A percentile compares a stretch with the other conserved stretches of the same genome.
Conservation (phyloP, 2,329 filamentous ascomycete species). For the Penicillium frequentans region DNA sequence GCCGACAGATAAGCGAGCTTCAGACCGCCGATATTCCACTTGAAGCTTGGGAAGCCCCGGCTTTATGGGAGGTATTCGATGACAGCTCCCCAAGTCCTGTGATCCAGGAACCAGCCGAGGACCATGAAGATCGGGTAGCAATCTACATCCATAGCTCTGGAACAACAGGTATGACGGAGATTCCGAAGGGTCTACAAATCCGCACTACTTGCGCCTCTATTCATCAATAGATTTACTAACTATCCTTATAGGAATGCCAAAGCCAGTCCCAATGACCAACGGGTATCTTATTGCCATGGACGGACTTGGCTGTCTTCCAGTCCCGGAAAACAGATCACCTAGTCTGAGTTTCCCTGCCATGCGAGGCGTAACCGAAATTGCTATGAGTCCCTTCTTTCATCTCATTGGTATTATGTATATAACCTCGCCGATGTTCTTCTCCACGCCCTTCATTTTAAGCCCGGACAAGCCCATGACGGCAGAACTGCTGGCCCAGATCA, state of each 20-base stretch:
- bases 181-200: not conserved
- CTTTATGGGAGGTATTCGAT: not conserved
- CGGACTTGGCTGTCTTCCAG: not conserved
- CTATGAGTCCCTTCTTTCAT: conserved; percentile 14
- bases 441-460: conserved; percentile 1
- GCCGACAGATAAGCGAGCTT: conserved; percentile 18
- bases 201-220: not conserved
- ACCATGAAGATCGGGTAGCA: conserved; percentile 7
- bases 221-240: not conserved
- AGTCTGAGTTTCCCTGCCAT: not conserved
- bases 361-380: not conserved
- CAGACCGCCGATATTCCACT: not conserved
- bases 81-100: not conserved
- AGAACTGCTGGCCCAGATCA: conserved; percentile 4
- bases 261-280: conserved; percentile 19
- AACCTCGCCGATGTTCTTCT: not conserved
- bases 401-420: conserved; percentile 10
- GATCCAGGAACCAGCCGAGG: not conserved
- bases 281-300: conserved; percentile 12
- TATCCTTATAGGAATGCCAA: conserved; percentile 10
- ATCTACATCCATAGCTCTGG: conserved; percentile 17
- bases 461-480: conserved; percentile 11
- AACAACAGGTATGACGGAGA: conserved; percentile 9
- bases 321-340: not conserved
- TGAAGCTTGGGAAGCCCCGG: not conserved